Conservation (phyloP, 208 protist genomes). For the Trichomonas tenax region DNA sequence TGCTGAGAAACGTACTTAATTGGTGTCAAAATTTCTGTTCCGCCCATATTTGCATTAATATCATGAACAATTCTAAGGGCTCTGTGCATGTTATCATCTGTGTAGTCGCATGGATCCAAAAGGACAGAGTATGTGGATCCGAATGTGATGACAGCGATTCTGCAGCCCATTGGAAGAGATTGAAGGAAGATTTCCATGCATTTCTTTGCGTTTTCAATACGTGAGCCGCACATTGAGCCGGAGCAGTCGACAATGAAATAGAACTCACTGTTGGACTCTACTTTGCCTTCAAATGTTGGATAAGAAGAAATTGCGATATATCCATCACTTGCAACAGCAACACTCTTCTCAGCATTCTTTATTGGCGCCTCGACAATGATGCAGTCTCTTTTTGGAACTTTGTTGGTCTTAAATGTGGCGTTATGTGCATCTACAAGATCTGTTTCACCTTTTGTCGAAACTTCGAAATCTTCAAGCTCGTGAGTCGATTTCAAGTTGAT, state of each 20-base stretch:
- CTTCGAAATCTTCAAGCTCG: neutral
- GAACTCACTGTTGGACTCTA: neutral
- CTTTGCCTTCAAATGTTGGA: neutral
- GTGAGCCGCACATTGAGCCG: neutral
- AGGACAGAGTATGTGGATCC: neutral
- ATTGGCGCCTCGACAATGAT: neutral
- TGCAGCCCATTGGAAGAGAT: neutral
- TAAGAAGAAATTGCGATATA: neutral
- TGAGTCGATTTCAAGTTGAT: neutral
- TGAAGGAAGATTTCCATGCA: neutral
- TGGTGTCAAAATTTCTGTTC: neutral
- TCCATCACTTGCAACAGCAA: neutral
- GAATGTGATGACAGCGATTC: neutral
- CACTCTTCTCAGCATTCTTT: neutral
- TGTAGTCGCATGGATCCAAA: neutral
- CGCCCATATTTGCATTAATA: neutral
- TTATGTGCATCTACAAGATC: neutral
- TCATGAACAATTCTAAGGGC: neutral
- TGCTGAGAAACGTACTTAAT: neutral
- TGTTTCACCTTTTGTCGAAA: neutral
- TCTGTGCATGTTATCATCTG: neutral
- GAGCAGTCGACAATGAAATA: neutral
- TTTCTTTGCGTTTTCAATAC: neutral
- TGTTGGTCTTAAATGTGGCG: neutral
- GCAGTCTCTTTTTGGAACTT: neutral